Base-by-base conservation (phyloP, 495 filamentous ascomycete genomes). In the Massariosphaeria phaeospora region DNA sequence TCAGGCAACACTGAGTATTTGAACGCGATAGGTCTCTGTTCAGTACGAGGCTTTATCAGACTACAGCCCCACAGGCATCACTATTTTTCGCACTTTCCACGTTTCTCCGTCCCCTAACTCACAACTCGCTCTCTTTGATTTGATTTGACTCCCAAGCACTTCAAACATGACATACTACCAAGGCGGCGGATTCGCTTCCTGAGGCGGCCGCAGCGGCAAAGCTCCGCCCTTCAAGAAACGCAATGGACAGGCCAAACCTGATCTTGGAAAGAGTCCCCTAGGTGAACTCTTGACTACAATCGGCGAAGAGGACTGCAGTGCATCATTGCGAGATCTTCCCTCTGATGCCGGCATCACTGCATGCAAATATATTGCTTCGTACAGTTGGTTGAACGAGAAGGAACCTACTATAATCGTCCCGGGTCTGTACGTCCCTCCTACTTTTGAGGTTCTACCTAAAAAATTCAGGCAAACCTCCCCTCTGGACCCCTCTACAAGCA, bases 381-480 rank as follows among this genome's bases (percentile, higher is more conserved):
- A 80, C 68, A 84, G 76, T 46, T 78, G 78, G 71, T 42, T 77
- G 3, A 68, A 76, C 21, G 44, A 61, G 34, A 55, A 44, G 18
- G 27, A 55, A 15, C 68, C 70, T 20, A 71, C 63, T 2, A 79
- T 83, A 26, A 59, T 80, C 17, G 64, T 80, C 35, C 80, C 80
- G 64, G 79, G 79, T 80, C 52, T 51, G 67, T 52, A 27, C 4
- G 15, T 27, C 15, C 34, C 17, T 18, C 6, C 2, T 17, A 17
- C 24, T 13, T 5, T 9, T 13, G 40, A 10, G 15, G 48, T 49
- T 31, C 43, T 42, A 26, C 21, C 20, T 2, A 56, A 23, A 24
- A 1, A 39, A n/a, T 31, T 8, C 47, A 84, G 82, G 79, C 17
- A 70, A 70, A 38, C 84, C 83, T 3, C 78, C 80, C 25, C 54